These are phyloP conservation scores for Saccharomyces hybrid DNA, from an alignment of 1,139 yeast genomes.

Conservation along the genomic window DNA sequence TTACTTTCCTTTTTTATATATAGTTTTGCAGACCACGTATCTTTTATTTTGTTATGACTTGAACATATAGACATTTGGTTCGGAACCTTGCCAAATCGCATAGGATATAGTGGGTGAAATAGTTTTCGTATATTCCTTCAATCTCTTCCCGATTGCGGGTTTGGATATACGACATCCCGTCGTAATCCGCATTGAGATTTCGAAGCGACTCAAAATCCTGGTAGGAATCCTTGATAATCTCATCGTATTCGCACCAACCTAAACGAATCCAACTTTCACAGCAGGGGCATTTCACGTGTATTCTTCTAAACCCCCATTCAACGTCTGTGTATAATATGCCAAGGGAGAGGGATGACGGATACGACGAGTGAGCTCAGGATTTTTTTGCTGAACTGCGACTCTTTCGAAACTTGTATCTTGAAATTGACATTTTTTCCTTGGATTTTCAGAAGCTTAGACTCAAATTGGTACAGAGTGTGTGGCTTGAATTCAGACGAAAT, in stretches of 20 bases:
- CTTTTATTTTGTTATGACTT: background rate
- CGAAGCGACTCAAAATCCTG: conserved; percentile 10
- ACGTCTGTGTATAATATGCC: conserved; percentile 9
- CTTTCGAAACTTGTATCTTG: background rate
- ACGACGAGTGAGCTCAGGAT: conserved; percentile 7
- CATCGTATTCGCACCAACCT: conserved; percentile 19
- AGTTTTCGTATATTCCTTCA: conserved; percentile 20
- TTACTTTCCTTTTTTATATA: background rate
- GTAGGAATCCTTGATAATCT: conserved; percentile 10
- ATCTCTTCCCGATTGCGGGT: conserved; percentile 9
- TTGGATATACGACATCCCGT: conserved; percentile 10
- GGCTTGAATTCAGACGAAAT: conserved; percentile 11
- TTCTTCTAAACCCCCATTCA: conserved; percentile 13
- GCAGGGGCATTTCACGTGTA: conserved; percentile 14
- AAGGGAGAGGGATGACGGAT: conserved; percentile 13
- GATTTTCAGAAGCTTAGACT: background rate
- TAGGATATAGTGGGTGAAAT: conserved; percentile 14
- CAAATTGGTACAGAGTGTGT: background rate
- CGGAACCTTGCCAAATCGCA: conserved; percentile 9
- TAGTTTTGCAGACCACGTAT: background rate
- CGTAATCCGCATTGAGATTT: conserved; percentile 7
- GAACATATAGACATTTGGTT: conserved; percentile 6
- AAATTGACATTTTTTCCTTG: background rate
- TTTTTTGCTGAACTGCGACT: conserved; percentile 8
- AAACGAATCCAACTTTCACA: conserved; percentile 15